Evolutionary conservation across 75 land plant species (phyloP).

Genomic region (Adiantum capillusveneris): DNA sequence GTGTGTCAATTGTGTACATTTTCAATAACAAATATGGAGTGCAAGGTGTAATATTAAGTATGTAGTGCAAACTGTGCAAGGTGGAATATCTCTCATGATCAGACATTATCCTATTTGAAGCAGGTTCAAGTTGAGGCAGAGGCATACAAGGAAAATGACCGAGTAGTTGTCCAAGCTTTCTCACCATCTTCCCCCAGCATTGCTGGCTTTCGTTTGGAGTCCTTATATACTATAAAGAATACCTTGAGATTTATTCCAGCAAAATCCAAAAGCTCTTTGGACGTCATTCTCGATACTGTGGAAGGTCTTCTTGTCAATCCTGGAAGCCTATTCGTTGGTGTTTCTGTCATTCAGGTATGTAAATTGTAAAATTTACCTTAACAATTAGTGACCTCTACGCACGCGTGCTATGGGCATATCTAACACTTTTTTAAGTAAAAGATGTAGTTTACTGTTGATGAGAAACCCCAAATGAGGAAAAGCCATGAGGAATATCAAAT

Average conservation of each 20-base stretch:
- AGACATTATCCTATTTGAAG: background rate
- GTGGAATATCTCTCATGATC: too few species aligned
- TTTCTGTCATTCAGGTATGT: constrained; percentile 58
- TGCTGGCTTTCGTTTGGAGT: constrained; percentile 88
- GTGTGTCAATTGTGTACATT: too few species aligned
- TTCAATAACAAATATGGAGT: too few species aligned
- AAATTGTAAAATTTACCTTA: too few species aligned
- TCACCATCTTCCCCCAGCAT: constrained; percentile 45
- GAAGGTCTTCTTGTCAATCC: constrained; percentile 58
- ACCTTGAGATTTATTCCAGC: constrained; percentile 15
- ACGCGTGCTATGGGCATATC: too few species aligned
- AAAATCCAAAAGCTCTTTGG: constrained; percentile 10
- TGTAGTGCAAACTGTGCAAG: too few species aligned
- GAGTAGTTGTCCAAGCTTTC: constrained; percentile 60
- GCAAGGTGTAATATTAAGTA: too few species aligned
- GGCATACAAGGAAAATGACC: constrained; percentile 48
- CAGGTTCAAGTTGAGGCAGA: constrained; percentile 82
- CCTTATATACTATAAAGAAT: constrained; percentile 57
- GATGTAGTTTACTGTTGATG: too few species aligned
- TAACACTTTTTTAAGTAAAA: too few species aligned
- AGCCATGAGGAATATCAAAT: too few species aligned
- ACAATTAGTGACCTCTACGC: too few species aligned
- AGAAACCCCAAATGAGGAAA: too few species aligned
- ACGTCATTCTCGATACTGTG: constrained; percentile 28
- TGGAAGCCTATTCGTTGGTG: constrained; percentile 62